Base-by-base conservation (phyloP, 129 eudicot genomes). In the Pseudognaphalium luteoalbum region DNA sequence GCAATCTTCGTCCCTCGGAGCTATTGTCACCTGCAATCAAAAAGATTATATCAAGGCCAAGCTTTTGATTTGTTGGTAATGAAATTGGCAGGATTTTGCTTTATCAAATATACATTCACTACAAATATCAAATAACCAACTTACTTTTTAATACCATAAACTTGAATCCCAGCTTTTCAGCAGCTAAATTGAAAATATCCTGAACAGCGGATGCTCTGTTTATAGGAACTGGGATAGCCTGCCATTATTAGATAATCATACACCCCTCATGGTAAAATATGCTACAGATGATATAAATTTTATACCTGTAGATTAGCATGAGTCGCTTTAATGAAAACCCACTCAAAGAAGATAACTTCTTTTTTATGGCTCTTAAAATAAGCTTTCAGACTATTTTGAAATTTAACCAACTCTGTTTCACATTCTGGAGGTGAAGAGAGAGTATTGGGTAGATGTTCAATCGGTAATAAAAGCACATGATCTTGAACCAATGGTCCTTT, bases 261-360 rank as follows among this genome's bases (percentile, higher is more conserved):
- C 19, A 9, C 5, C n/a, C 66, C 66, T 72, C 4, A 4, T 41
- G 29, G 7, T 20, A 22, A 14, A 34, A 35, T 66, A 15, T 17
- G 20, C 29, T 65, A 65, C 17, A 0, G 30, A 15, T 19, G 2
- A 20, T 6, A 68, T 11, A 4, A 19, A 3, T 2, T 0, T 7
- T 8, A 44, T 76, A 93, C 98, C 97, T 94, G 99, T 59, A 91
- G 87, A 83, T 94, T 94, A 68, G 99, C 99, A 89, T 94, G 99
- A 74, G 88, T 88, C 50, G 90, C 85, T 74, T 88, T 85, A 70
- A 87, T 68, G 25, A 79, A 91, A 63, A 89, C 87, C 93, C 91
- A 91, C 71, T 94, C 99, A 80, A 89, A 94, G 89, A 94, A 94
- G 50, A 94, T 85, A 28, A 75, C 86, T 86, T 89, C 94, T 63